Base-by-base conservation (phyloP, 495 filamentous ascomycete genomes). In the Bacidia rubella region DNA sequence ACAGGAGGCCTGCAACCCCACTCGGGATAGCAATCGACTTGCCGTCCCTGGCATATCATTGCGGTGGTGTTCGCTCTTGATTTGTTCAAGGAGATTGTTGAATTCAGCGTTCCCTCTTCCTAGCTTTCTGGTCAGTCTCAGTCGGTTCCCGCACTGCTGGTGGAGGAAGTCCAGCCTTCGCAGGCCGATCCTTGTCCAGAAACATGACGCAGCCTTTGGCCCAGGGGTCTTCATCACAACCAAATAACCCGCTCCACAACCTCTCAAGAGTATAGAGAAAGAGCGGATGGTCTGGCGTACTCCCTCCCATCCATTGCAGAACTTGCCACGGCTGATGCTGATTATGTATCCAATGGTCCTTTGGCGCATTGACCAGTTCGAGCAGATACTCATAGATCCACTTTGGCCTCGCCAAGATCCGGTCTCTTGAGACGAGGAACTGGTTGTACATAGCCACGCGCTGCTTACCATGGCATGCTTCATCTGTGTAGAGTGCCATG, bases 261-360 rank as follows among this genome's bases (percentile, higher is more conserved):
- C 52, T 54, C 32, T 54, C 52, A 9, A 54, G 21, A 0, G 52
- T 54, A 4, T 54, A 43, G 19, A 38, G 39, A 49, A 54, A 54
- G 2, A 54, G 52, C 15, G 52, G 52, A 23, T 49, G 42, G 3
- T 54, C 45, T 1, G 52, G 45, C 26, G n/a, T n/a, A 43, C 52
- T 54, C 20, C 46, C 46, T 12, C 35, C 27, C 12, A 21, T 10
- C 45, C 44, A 1, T 5, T 38, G 23, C n/a, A 50, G 38, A 10
- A 54, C 26, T 9, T 0, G 17, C 15, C 27, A 38, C n/a, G 52
- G 44, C 45, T 54, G 44, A 24, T 48, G 19, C 43, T 54, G 26
- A 11, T 27, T 1, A 20, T 54, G 52, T 23, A 54, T 49, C 52
- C 52, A 54, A 19, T 54, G 52, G 21, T 38, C 44, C 44, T 54